Percentiles rank a stretch among this genome's conserved stretches.
phyloP scores from a whole-genome alignment of 2,329 filamentous ascomycete species.

The Penicillium sp. region DNA sequence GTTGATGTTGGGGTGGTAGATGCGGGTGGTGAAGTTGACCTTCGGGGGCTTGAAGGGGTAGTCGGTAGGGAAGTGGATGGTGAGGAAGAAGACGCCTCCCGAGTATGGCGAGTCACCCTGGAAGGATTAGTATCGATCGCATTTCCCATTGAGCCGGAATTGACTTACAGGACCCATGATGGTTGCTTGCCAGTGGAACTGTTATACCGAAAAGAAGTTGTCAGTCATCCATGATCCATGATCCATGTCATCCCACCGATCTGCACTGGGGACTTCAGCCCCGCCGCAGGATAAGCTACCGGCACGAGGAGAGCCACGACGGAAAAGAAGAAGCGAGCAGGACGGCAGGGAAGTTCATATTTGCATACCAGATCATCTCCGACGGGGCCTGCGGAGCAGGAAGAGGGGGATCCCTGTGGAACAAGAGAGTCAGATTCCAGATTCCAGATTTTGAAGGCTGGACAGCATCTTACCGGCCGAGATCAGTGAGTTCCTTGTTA shows the following conservation, averaged over 20 bases:
- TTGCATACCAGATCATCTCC: slow-evolving; percentile 93
- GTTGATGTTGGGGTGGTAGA: slow-evolving; percentile 99
- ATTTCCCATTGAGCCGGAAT: slow-evolving; percentile 9
- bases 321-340: background rate
- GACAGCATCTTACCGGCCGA: slow-evolving; percentile 44
- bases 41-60: slow-evolving; percentile 99
- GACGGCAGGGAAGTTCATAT: background rate
- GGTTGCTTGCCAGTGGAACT: slow-evolving; percentile 99
- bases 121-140: slow-evolving; percentile 30
- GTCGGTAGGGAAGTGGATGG: slow-evolving; percentile 98
- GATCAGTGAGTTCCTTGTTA: slow-evolving; percentile 51
- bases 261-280: slow-evolving; percentile 10
- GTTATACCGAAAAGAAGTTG: slow-evolving; percentile 29
- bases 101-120: slow-evolving; percentile 96
- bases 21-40: slow-evolving; percentile 99
- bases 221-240: slow-evolving; percentile 17
- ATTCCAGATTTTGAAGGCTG: slow-evolving; percentile 18
- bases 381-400: slow-evolving; percentile 94
- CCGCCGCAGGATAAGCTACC: slow-evolving; percentile 22
- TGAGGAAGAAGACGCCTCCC: slow-evolving; percentile 97
- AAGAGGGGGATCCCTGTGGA: slow-evolving; percentile 84
- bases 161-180: slow-evolving; percentile 96
- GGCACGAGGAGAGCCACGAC: slow-evolving; percentile 10
- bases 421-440: slow-evolving; percentile 13
- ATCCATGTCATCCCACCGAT: slow-evolving; percentile 4